Evolutionary conservation across 2,329 filamentous ascomycete genomes (phyloP).

Genomic region (Penicillium griseofulvum): DNA sequence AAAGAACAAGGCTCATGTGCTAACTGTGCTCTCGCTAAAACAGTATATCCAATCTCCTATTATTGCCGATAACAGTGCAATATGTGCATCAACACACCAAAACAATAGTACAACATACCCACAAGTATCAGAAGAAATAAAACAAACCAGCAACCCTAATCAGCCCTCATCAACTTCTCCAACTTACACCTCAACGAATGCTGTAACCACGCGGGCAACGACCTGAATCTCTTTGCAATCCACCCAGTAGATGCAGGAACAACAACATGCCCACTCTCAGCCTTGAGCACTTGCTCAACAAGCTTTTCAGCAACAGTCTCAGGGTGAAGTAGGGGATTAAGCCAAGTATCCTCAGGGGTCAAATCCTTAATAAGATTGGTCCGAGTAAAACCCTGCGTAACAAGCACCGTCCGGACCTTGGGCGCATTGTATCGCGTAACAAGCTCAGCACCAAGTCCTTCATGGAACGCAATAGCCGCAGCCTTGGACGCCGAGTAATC

Average conservation of each 20-base stretch:
- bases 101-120: no score
- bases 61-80: not conserved
- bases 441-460: slow-evolving; percentile 61
- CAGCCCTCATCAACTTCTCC: slow-evolving; percentile 29
- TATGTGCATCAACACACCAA: not conserved
- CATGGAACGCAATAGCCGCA: slow-evolving; percentile 65
- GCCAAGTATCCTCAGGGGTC: slow-evolving; percentile 49
- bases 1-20: not conserved
- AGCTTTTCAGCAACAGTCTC: slow-evolving; percentile 65
- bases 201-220: slow-evolving; percentile 64
- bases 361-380: slow-evolving; percentile 61
- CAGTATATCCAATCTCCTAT: not conserved
- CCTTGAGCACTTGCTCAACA: slow-evolving; percentile 58
- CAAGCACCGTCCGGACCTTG: slow-evolving; percentile 60
- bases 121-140: not conserved
- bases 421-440: slow-evolving; percentile 60
- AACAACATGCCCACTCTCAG: slow-evolving; percentile 57
- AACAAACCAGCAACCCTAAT: not conserved
- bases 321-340: slow-evolving; percentile 56
- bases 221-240: slow-evolving; percentile 43
- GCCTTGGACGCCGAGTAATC: slow-evolving; percentile 69
- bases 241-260: slow-evolving; percentile 52
- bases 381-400: slow-evolving; percentile 63
- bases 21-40: not conserved
- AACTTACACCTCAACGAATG: slow-evolving; percentile 47